A percentile compares a stretch with the other conserved stretches of the same genome.
Evolutionary conservation across 257 asterid species (phyloP).

Genomic region (Plantago ovata): DNA sequence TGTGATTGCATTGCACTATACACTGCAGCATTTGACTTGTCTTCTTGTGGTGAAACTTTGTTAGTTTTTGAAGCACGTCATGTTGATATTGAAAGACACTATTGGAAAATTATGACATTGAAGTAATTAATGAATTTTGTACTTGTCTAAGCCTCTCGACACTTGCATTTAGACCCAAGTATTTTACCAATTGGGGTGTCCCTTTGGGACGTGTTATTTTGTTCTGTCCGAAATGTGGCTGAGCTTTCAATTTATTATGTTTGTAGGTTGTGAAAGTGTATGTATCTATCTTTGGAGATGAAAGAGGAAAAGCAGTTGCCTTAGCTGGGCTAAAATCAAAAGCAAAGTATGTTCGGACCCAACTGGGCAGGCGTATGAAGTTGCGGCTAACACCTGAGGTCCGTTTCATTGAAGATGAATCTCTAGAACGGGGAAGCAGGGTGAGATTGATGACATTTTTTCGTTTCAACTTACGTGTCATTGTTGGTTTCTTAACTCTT

Average conservation of each 20-base stretch:
- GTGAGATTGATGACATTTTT: conserved; percentile 38
- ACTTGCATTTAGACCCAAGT: no score
- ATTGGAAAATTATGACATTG: background rate
- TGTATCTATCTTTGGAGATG: conserved; percentile 96
- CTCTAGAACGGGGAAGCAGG: conserved; percentile 98
- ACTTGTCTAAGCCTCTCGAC: no score
- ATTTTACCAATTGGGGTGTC: no score
- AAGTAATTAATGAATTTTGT: no score
- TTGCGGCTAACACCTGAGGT: conserved; percentile 94
- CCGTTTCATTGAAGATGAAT: conserved; percentile 89
- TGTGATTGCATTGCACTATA: background rate
- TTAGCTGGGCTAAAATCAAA: conserved; percentile 85
- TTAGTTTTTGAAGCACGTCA: background rate
- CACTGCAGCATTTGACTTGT: background rate
- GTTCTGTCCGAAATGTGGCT: conserved; percentile 1
- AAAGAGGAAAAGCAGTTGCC: conserved; percentile 96
- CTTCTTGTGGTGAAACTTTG: background rate
- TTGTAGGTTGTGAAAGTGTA: conserved; percentile 90
- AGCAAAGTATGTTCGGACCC: conserved; percentile 87
- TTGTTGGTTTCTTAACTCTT: background rate
- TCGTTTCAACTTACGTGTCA: background rate
- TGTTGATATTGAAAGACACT: background rate
- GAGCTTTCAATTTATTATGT: conserved; percentile 14
- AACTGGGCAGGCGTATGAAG: conserved; percentile 91
- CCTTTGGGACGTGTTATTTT: background rate